These are phyloP conservation scores for Chlamydomonas incerta DNA, from an alignment of 139 green algal species.

Conservation along the genomic window DNA sequence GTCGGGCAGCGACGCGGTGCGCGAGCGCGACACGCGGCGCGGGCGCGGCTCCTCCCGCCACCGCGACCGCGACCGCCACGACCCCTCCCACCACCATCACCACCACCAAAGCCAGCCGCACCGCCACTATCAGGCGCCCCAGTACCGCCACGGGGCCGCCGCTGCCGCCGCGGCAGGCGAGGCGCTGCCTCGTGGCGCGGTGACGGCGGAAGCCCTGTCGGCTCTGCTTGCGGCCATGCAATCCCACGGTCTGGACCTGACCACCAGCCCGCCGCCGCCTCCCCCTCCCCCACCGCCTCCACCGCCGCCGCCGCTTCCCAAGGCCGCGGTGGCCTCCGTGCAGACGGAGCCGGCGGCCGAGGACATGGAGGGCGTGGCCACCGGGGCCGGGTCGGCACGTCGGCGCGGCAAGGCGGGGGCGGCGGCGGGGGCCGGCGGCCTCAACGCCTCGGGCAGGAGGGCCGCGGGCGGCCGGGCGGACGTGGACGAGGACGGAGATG, in stretches of 20 bases:
- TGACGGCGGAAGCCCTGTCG: slow-evolving; percentile 6
- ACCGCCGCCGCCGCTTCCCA: not conserved
- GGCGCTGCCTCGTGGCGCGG: not conserved
- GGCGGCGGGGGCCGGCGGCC: too few species aligned
- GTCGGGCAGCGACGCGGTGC: not conserved
- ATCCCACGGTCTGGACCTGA: slow-evolving; percentile 16
- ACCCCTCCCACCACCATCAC: not conserved
- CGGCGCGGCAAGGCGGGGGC: too few species aligned
- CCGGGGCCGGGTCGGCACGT: too few species aligned
- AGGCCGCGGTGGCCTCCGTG: not conserved
- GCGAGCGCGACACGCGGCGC: not conserved
- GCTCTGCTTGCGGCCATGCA: not conserved
- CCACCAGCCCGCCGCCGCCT: slow-evolving; percentile 12
- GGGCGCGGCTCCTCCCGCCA: not conserved
- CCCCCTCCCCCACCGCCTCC: not conserved
- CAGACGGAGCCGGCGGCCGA: not conserved
- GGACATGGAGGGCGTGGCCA: not conserved
- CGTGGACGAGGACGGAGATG: not conserved
- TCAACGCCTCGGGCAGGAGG: too few species aligned
- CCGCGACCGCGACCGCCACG: not conserved
- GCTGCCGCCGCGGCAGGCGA: not conserved
- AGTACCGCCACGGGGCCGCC: not conserved
- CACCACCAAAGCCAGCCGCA: not conserved
- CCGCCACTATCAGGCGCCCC: not conserved
- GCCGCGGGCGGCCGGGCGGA: too few species aligned